Conservation (phyloP, 345 rosid species). For the Eucalyptus erythrocorys region DNA sequence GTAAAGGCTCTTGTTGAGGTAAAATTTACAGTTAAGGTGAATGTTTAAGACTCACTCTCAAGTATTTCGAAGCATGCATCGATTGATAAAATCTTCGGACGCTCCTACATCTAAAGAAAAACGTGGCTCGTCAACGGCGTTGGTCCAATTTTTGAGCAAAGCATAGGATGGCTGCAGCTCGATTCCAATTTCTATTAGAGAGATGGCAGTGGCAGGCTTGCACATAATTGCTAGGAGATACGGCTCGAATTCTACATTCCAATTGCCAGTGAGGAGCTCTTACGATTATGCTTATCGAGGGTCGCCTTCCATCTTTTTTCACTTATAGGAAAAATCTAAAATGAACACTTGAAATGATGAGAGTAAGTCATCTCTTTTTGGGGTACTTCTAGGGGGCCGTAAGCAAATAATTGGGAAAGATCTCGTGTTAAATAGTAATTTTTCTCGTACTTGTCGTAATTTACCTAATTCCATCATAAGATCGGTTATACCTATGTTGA, state of each 20-base stretch:
- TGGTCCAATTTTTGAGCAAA: neutral
- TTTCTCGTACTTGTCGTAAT: neutral
- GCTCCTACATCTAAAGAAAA: neutral
- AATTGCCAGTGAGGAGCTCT: neutral
- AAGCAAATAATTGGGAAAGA: neutral
- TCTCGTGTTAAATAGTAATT: neutral
- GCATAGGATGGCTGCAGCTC: neutral
- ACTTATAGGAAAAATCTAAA: neutral
- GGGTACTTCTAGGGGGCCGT: neutral
- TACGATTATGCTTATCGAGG: neutral
- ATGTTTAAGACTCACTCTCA: too few relatives aligned
- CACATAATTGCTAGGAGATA: neutral
- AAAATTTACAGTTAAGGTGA: neutral
- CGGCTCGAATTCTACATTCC: neutral
- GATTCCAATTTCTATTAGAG: neutral
- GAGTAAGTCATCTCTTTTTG: neutral
- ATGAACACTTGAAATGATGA: neutral
- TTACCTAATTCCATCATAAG: neutral
- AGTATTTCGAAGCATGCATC: fast-evolving
- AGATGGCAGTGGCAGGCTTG: neutral
- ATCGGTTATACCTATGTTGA: neutral
- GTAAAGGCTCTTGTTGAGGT: neutral
- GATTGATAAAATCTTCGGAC: neutral
- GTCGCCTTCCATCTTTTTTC: neutral
- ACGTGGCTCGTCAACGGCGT: fast-evolving